phyloP scores from a whole-genome alignment of 202 grass and related monocot genomes.

The Elaeis oleifera region DNA sequence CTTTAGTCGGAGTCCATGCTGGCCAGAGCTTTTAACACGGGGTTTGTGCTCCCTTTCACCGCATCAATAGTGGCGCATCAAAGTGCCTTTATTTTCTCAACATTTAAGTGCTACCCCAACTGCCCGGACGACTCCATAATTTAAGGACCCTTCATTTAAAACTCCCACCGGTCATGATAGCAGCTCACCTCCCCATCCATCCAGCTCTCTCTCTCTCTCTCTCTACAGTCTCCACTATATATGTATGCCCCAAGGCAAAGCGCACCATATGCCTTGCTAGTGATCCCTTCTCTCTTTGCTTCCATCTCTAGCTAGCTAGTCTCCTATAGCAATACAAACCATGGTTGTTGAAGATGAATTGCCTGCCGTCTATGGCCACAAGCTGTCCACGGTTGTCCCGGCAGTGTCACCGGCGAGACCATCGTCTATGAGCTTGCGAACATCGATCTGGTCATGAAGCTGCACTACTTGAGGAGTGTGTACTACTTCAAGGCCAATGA shows the following conservation, averaged over 20 bases:
- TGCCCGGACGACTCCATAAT: no score
- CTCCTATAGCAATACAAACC: not conserved
- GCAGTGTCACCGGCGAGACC: slow-evolving; percentile 52
- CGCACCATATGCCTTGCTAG: not conserved
- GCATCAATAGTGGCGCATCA: no score
- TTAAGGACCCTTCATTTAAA: slow-evolving; percentile 17
- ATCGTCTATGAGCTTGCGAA: slow-evolving; percentile 40
- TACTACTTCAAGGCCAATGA: slow-evolving; percentile 59
- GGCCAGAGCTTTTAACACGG: no score
- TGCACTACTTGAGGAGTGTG: slow-evolving; percentile 70
- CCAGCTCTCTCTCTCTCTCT: not conserved
- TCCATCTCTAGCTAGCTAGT: no score
- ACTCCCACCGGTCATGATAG: slow-evolving; percentile 17
- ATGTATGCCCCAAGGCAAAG: not conserved
- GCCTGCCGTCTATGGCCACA: slow-evolving; percentile 39
- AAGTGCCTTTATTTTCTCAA: no score
- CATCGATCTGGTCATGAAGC: slow-evolving; percentile 61
- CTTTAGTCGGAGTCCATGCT: no score
- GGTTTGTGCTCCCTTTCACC: no score
- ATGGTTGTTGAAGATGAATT: slow-evolving; percentile 15
- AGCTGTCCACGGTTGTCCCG: slow-evolving; percentile 67
- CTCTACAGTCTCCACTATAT: not conserved
- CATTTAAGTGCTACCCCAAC: no score
- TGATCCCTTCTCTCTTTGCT: not conserved
- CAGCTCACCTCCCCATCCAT: slow-evolving; percentile 28